Conservation (phyloP, 1,284 basidiomycete species). For the Naganishia sp. region DNA sequence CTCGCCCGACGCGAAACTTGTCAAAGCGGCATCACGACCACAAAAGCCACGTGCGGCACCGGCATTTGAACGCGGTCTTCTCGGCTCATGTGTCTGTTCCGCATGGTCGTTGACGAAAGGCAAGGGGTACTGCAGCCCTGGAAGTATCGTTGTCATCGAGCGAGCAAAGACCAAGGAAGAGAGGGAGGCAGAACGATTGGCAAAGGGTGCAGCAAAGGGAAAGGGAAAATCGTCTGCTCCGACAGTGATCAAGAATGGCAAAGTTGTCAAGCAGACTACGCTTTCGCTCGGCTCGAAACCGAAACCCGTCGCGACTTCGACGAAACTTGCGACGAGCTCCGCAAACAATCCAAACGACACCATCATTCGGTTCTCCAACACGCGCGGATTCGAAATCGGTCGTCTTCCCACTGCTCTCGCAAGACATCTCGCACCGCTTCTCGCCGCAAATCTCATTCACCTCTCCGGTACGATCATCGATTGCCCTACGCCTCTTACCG, state of each 20-base stretch:
- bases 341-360: constrained; percentile 49
- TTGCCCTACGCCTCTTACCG: constrained; percentile 46
- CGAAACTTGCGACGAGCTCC: constrained; percentile 39
- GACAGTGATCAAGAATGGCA: constrained; percentile 33
- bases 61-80: constrained; percentile 29
- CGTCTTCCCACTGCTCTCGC: constrained; percentile 51
- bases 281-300: constrained; percentile 34
- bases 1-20: constrained; percentile 11
- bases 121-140: constrained; percentile 52
- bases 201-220: constrained; percentile 20
- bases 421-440: constrained; percentile 48
- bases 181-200: constrained; percentile 33
- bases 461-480: constrained; percentile 51
- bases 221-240: constrained; percentile 11
- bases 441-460: constrained; percentile 50
- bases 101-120: constrained; percentile 54
- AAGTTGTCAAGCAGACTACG: constrained; percentile 42
- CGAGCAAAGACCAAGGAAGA: constrained; percentile 41
- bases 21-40: neutral
- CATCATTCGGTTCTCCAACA: constrained; percentile 47
- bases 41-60: neutral
- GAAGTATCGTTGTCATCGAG: constrained; percentile 49
- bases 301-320: neutral
- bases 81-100: constrained; percentile 54
- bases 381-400: constrained; percentile 42